Conservation (phyloP, 73 alveolate species). For the Paramecium sonneborni region DNA sequence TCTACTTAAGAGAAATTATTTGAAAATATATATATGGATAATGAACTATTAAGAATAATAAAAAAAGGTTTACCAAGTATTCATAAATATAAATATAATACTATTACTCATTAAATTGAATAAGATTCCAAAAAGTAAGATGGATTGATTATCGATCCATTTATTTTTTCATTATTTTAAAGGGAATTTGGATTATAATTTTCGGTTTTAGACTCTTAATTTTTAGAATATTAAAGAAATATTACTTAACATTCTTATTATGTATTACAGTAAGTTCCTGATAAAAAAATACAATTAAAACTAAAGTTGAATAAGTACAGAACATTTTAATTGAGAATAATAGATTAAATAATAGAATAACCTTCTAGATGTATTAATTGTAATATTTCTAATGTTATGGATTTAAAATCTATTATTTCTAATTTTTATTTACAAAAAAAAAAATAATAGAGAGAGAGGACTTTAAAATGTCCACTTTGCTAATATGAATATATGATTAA, state of each 20-base stretch:
- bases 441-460: background rate
- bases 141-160: background rate
- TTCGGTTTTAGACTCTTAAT: background rate
- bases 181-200: background rate
- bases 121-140: background rate
- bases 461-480: background rate
- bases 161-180: background rate
- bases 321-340: background rate
- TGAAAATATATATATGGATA: background rate
- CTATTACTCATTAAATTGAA: background rate
- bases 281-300: background rate
- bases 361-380: background rate
- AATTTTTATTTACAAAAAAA: background rate
- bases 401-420: background rate
- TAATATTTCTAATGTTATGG: background rate
- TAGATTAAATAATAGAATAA: background rate
- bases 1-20: background rate
- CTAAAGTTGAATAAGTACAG: background rate
- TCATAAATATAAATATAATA: background rate
- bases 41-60: background rate
- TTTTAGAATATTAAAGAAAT: background rate
- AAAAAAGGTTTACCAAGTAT: background rate
- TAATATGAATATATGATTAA: background rate
- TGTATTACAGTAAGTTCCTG: background rate
- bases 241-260: background rate